Conservation (phyloP, 805 yeast genomes). For the Grigorovia jiainica region DNA sequence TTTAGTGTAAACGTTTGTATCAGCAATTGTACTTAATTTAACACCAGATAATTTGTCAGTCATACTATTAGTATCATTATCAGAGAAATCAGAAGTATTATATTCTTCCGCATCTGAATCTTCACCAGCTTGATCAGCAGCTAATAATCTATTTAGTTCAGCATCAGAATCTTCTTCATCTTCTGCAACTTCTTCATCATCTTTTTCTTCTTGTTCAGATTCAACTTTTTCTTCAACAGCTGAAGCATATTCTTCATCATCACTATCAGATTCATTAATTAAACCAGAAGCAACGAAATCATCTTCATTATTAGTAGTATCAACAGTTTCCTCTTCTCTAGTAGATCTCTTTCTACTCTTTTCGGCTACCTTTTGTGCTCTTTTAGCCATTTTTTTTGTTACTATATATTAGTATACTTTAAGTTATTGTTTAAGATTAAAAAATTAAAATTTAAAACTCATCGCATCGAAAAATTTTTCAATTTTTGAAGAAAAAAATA, state of each 20-base stretch:
- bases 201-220: slow-evolving; percentile 3
- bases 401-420: neutral
- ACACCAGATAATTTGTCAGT: slow-evolving; percentile 48
- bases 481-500: slow-evolving; percentile 1
- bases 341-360: neutral
- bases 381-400: neutral
- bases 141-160: slow-evolving; percentile 53
- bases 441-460: slow-evolving; percentile 4
- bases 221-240: slow-evolving; percentile 11
- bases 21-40: slow-evolving; percentile 41
- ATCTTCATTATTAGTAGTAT: slow-evolving; percentile 11
- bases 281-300: slow-evolving; percentile 10
- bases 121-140: slow-evolving; percentile 35
- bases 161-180: slow-evolving; percentile 46
- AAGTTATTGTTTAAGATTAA: neutral
- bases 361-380: neutral
- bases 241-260: slow-evolving; percentile 11
- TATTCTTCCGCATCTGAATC: slow-evolving; percentile 19
- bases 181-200: slow-evolving; percentile 11
- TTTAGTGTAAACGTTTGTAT: slow-evolving; percentile 37
- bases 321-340: slow-evolving; percentile 15
- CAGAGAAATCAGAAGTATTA: slow-evolving; percentile 24
- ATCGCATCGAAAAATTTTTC: slow-evolving; percentile 3
- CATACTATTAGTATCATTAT: slow-evolving; percentile 40
- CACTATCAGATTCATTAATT: slow-evolving; percentile 13